Percentiles rank a stretch among this genome's conserved stretches.
Conservation (phyloP, 768 basidiomycete species). For the Termitomyces sp. region DNA sequence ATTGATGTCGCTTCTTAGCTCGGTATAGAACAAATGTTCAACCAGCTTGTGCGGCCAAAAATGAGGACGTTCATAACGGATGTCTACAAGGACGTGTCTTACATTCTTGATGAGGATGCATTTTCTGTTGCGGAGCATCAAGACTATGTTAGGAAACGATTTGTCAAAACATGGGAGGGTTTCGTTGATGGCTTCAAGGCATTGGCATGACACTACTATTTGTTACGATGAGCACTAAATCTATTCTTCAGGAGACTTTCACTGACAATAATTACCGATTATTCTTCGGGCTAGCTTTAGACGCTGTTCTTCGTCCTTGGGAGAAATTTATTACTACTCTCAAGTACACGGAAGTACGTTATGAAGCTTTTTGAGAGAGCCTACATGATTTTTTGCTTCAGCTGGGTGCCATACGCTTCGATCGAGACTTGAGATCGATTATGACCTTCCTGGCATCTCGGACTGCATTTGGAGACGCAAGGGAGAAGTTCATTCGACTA, state of each 20-base stretch:
- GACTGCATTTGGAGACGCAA: conserved; percentile 81
- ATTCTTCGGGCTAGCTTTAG: conserved; percentile 82
- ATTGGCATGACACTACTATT: neutral
- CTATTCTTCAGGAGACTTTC: conserved; percentile 59
- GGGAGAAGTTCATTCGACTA: conserved; percentile 88
- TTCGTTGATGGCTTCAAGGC: conserved; percentile 88
- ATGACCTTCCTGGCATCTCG: conserved; percentile 82
- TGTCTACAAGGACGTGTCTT: conserved; percentile 85
- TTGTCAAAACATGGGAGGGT: conserved; percentile 83
- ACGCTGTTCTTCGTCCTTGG: conserved; percentile 91
- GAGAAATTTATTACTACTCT: conserved; percentile 80
- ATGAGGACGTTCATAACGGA: conserved; percentile 81
- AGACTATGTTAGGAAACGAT: conserved; percentile 84
- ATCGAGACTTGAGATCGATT: conserved; percentile 84
- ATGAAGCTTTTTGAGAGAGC: neutral
- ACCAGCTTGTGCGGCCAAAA: conserved; percentile 85
- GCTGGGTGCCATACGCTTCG: conserved; percentile 95
- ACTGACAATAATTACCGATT: conserved; percentile 85
- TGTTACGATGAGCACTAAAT: neutral
- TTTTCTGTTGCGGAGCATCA: conserved; percentile 82
- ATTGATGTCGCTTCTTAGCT: conserved; percentile 33
- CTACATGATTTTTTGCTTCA: conserved; percentile 23
- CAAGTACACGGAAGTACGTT: conserved; percentile 79
- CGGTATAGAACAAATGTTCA: conserved; percentile 92
- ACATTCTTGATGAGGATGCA: conserved; percentile 83